These are phyloP conservation scores for Hypoxylon sp. DNA, from an alignment of 2,329 filamentous ascomycete genomes.

Conservation along the genomic window DNA sequence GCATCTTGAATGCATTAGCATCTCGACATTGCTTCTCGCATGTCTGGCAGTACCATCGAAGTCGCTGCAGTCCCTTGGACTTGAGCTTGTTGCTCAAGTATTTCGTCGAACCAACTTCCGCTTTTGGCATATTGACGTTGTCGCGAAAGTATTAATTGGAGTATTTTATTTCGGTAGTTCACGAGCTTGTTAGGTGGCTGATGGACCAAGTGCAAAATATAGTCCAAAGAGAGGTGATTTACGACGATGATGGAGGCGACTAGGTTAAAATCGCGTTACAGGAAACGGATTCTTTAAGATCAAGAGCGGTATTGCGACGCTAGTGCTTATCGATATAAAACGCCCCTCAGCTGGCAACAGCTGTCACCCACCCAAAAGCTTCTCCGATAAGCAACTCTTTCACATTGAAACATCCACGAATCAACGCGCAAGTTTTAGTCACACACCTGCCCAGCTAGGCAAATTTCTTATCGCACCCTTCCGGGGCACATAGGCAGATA, in stretches of 20 bases:
- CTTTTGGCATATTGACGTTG: slow-evolving; percentile 78
- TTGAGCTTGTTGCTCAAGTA: slow-evolving; percentile 91
- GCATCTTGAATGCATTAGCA: slow-evolving; percentile 91
- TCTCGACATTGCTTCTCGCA: slow-evolving; percentile 82
- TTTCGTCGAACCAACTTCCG: slow-evolving; percentile 92
- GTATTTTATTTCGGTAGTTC: no score
- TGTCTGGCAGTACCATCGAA: slow-evolving; percentile 91
- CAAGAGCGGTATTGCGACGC: slow-evolving; percentile 13
- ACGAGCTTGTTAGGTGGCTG: no score
- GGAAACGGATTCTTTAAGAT: no score
- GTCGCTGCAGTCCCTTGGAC: slow-evolving; percentile 76
- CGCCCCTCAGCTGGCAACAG: not conserved
- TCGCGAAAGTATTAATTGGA: no score
- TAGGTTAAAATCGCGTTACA: no score
- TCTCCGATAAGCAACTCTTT: not conserved
- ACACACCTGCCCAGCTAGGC: slow-evolving; percentile 16
- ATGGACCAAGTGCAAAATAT: no score
- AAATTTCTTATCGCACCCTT: no score
- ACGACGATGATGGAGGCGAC: slow-evolving; percentile 5
- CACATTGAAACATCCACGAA: slow-evolving; percentile 8
- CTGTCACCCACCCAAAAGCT: no score
- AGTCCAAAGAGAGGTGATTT: slow-evolving; percentile 2
- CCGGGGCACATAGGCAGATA: no score
- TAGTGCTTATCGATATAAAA: slow-evolving; percentile 21
- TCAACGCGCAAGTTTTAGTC: slow-evolving; percentile 9